Percentiles rank a stretch among this genome's conserved stretches.
phyloP scores from a whole-genome alignment of 2,329 filamentous ascomycete species.

The Fusarium armeniacum region DNA sequence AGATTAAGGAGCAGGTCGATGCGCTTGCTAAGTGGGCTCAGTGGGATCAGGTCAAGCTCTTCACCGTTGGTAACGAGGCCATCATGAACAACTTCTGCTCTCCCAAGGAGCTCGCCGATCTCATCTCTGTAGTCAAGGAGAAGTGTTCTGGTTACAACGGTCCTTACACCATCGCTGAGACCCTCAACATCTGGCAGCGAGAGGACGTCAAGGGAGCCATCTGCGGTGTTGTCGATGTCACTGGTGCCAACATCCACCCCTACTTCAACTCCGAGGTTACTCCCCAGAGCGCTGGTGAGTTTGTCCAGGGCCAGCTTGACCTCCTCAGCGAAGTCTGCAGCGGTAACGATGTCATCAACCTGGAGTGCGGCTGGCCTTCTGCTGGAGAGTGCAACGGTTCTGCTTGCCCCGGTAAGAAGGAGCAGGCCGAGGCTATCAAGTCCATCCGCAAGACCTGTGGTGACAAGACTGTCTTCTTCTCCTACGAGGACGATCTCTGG shows the following conservation, averaged over 20 bases:
- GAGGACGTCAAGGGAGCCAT: slow-evolving; percentile 69
- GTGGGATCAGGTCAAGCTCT: slow-evolving; percentile 82
- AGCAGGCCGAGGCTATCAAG: slow-evolving; percentile 81
- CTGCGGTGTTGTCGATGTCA: slow-evolving; percentile 81
- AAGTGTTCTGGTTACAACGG: slow-evolving; percentile 81
- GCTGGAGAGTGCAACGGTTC: slow-evolving; percentile 76
- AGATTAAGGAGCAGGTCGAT: slow-evolving; percentile 79
- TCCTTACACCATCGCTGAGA: slow-evolving; percentile 86
- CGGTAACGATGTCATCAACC: slow-evolving; percentile 80
- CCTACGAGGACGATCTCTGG: slow-evolving; percentile 83
- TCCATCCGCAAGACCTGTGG: slow-evolving; percentile 77
- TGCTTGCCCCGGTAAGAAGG: slow-evolving; percentile 74
- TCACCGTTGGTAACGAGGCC: slow-evolving; percentile 93
- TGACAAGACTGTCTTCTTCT: slow-evolving; percentile 83
- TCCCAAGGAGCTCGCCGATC: slow-evolving; percentile 73
- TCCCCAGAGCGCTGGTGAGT: slow-evolving; percentile 77
- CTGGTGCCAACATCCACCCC: slow-evolving; percentile 90
- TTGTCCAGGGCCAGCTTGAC: slow-evolving; percentile 80
- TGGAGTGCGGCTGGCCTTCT: slow-evolving; percentile 93
- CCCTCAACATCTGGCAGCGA: slow-evolving; percentile 82
- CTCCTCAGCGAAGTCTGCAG: slow-evolving; percentile 79
- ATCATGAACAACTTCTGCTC: slow-evolving; percentile 80
- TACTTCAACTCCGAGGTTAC: slow-evolving; percentile 86
- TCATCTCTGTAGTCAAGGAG: slow-evolving; percentile 77
- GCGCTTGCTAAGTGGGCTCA: slow-evolving; percentile 79